Base-by-base conservation (phyloP, 805 yeast genomes). In the Candida takata region DNA sequence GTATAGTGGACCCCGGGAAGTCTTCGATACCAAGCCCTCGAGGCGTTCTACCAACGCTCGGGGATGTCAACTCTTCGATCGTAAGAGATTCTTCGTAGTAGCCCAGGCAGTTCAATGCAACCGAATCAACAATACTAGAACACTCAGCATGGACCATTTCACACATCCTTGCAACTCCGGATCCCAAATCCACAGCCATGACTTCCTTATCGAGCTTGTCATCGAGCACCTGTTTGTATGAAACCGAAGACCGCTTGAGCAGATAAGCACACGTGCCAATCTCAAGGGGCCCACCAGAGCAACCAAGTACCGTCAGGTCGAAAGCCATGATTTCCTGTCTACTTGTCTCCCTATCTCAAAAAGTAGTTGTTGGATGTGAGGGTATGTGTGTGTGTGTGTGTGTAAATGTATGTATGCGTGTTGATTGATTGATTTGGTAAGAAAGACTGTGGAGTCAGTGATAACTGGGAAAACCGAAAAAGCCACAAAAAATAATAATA, bases 241-340 rank as follows among this genome's bases (percentile, higher is more conserved):
- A 44, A 3, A 67, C 37, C 6, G 49, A 27, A 3, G 67, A 49
- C 0, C 86, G 78, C 49, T 84, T 82, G 14, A 87, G 45, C 35
- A 87, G 59, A 40, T 77, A 71, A 3, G 84, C 67, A 44, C 90
- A 84, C 4, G 82, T 84, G 13, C 68, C 61, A 6, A 78, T 72
- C 23, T 84, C 92, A 10, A 77, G 52, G 0, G 95, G 95, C 3
- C 96, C 96, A 6, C 96, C 96, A 3, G 84, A 72, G 17, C 84
- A 72, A 6, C 96, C 96, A 42, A 83, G 59, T 18, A 80, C 71
- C 2, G 82, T 74, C 14, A 83, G 47, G 41, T 80, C 84, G 51
- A 79, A 79, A 16, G 34, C 16, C 33, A 30, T 30, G 16, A 9
- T 26, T 14, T 12, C 14, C 15, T 14, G 12, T 24, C 14, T 24